Base-by-base conservation (phyloP, 441 rosid genomes). In the Theobroma grandiflorum region DNA sequence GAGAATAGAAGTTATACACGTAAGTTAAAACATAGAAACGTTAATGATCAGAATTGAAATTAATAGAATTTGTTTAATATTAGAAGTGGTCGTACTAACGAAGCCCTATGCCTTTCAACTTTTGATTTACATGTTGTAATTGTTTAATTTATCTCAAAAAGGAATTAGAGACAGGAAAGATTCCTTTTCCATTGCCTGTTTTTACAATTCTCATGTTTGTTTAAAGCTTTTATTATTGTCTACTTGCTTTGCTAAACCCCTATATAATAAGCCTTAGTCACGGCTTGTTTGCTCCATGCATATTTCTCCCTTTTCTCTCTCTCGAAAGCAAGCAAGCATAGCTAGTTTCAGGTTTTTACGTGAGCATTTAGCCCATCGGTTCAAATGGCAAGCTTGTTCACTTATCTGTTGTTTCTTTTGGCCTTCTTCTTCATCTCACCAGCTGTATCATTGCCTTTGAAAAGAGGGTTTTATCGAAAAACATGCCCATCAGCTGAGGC, bases 401-500 rank as follows among this genome's bases (percentile, higher is more conserved):
- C 37, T 47, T 69, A 8, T 26, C 9, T 22, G 37, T 20, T 45
- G 33, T 68, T 20, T 3, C 3, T 20, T 47, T 5, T 47, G 8
- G 11, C 55, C 37, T 47, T 47, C 37, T 20, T 69, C 6, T 69
- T 45, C 6, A 22, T 69, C 57, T 47, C 74, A 11, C 9, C 35
- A 26, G 74, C n/a, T 47, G 14, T 26, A 37, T 69, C 83, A 3
- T 59, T 77, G 16, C 49, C 55, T 20, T 79, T 87, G 26, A 71
- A 4, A 45, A 82, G 68, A 38, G 86, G 87, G 0, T 86, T 78
- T 82, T 88, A 88, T 72, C 22, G 55, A 20, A 57, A 37, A 33
- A 80, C 82, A 10, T 86, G 88, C 68, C 87, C 82, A 6, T 14
- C 31, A 4, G 87, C 70, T 0, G 87, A 85, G 81, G 42, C 35